A percentile compares a stretch with the other conserved stretches of the same genome.
Conservation (phyloP, 1,284 basidiomycete genomes). For the Tilletiaria anomala region DNA sequence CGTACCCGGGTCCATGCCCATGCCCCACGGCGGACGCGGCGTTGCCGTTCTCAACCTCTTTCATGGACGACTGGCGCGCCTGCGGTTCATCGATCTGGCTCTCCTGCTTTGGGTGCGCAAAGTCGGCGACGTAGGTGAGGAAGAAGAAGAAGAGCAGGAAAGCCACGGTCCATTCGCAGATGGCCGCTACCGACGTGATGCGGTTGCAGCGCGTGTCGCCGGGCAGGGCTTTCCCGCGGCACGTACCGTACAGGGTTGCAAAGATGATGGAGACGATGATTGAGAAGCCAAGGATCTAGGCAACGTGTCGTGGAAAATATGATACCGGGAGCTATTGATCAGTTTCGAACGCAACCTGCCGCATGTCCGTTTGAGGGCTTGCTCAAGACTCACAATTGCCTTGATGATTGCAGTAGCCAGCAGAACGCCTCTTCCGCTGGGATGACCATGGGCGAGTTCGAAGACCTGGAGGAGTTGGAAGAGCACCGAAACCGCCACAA, state of each 20-base stretch:
- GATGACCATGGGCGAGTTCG: conserved; percentile 44
- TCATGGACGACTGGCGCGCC: too few species aligned
- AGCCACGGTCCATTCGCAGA: conserved; percentile 28
- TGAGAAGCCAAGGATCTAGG: conserved; percentile 43
- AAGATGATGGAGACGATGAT: conserved; percentile 43
- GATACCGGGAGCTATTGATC: too few species aligned
- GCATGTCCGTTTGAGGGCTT: too few species aligned
- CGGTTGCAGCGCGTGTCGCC: conserved; percentile 39
- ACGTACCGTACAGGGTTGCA: conserved; percentile 40
- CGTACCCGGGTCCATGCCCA: too few species aligned
- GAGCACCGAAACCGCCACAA: conserved; percentile 43
- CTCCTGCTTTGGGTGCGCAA: too few species aligned
- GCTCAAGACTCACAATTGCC: too few species aligned
- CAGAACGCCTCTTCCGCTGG: too few species aligned
- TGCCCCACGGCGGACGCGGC: too few species aligned
- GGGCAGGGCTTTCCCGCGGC: conserved; percentile 14
- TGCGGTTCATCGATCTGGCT: neutral
- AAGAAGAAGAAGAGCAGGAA: conserved; percentile 42
- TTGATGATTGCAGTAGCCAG: too few species aligned
- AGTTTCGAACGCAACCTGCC: too few species aligned
- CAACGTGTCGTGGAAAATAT: too few species aligned
- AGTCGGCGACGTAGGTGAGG: conserved; percentile 38
- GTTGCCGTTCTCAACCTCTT: too few species aligned
- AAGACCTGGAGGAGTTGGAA: conserved; percentile 44
- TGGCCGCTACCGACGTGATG: conserved; percentile 42